Evolutionary conservation across 2,329 filamentous ascomycete species (phyloP), one percentile per base, ranked within the genome.

Genomic region (Fusarium nematophilum): DNA sequence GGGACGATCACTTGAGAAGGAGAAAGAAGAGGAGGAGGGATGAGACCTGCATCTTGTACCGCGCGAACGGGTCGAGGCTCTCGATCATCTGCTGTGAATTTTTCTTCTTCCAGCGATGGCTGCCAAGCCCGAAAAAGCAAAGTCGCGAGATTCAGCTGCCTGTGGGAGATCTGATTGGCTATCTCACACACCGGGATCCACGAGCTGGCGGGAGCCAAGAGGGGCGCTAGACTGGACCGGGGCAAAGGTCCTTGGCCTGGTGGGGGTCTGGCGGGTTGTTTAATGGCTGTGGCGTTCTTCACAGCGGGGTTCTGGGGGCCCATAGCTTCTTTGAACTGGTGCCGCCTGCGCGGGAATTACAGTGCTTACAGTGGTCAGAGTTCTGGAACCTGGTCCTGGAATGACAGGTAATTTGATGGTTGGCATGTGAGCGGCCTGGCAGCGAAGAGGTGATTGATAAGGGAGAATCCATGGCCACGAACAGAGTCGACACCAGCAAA

Each of bases 161-260:
- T 18, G 13, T 17, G 5, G 9, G 10, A 9, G 4, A 15, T 13
- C 9, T 40, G 5, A 49, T 62, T 61, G 65, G 46, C 34, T 31
- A 26, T 30, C 13, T 13, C 39, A 13, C 25, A 14, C 6, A 26
- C 17, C 6, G n/a, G 48, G 52, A 58, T 48, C 45, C 59, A 66
- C 38, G 51, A 37, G 38, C n/a, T 58, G 39, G 49, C 65, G 54
- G 58, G 55, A 68, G 55, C 64, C 51, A 67, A 68, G 61, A 51
- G 36, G 1, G 8, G 5, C 10, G 7, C 65, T 67, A 68, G 18
- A 25, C 61, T 23, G 3, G 8, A 37, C 40, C 18, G 17, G 27
- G 61, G 25, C 27, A 65, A 64, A 61, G 29, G 44, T 62, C 60
- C 60, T 63, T 33, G 52, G 9, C 27, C 48, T 59, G 38, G 54